Evolutionary conservation across 305 asterid genomes (phyloP).

Genomic region (Fraxinus dipetala): DNA sequence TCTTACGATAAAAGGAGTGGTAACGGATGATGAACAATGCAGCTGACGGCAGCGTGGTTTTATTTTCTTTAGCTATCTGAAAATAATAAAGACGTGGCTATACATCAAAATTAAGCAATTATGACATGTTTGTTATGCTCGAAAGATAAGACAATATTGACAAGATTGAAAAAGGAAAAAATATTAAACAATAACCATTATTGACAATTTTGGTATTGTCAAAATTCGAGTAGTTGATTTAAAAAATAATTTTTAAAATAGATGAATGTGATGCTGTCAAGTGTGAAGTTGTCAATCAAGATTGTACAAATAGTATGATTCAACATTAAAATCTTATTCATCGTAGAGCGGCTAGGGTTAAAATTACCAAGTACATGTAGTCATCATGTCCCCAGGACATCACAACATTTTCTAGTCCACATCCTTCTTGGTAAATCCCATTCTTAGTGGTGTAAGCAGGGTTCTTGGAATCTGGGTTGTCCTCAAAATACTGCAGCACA

Average conservation of each 20-base stretch:
- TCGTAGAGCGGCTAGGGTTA: not conserved
- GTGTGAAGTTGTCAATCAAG: too few relatives aligned
- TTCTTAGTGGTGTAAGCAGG: conserved; percentile 45
- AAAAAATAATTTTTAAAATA: too few relatives aligned
- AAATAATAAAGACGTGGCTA: not conserved
- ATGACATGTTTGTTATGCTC: not conserved
- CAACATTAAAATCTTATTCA: not conserved
- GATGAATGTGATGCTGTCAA: too few relatives aligned
- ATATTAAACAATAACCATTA: too few relatives aligned
- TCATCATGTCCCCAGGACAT: conserved; percentile 94
- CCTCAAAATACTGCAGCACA: conserved; percentile 52
- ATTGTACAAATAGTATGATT: too few relatives aligned
- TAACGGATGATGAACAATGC: conserved; percentile 71
- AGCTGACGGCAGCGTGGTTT: conserved; percentile 67
- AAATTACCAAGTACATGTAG: conserved; percentile 67
- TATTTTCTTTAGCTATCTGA: conserved; percentile 65
- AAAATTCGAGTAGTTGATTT: too few relatives aligned
- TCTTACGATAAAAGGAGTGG: conserved; percentile 78
- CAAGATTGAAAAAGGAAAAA: not conserved
- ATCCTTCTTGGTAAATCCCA: conserved; percentile 60
- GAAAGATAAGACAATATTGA: not conserved
- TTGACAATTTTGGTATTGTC: too few relatives aligned
- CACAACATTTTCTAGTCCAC: conserved; percentile 63
- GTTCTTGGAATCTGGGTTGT: conserved; percentile 45
- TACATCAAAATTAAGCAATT: not conserved